Evolutionary conservation across 163 green algal genomes (phyloP), one percentile per base, ranked within the genome.

Genomic region (Scenedesmus sp.): DNA sequence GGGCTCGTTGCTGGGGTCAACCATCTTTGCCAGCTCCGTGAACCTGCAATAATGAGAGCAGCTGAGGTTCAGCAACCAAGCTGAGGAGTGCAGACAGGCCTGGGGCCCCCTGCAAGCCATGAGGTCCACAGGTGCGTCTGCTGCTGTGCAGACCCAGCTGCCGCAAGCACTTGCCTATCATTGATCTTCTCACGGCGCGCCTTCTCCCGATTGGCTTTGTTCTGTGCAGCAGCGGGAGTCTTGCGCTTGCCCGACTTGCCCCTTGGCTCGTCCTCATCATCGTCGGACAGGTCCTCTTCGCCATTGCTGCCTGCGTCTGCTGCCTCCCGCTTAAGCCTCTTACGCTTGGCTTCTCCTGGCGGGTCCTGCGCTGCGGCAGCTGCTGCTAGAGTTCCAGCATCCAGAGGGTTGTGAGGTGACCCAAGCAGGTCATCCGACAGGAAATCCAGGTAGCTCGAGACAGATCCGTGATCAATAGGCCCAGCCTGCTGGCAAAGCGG

Each of bases 101-200:
- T 12, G 62, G 34, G 34, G 34, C 34, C 34, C 34, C 34, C 34
- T 26, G 16, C 23, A 89, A 8, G 73, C 26, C 52, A 59, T 26
- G 54, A 13, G 13, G 13, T n/a, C 79, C 26, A n/a, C 81, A 20
- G 54, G 46, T 52, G 54, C 52, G 15, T 20, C 64, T 56, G 89
- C 87, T 57, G 56, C 55, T 57, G 70, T 60, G 87, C 55, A 56
- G 67, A 74, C 73, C 52, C 20, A 56, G 74, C 26, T 84, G 76
- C 62, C 26, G 79, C 79, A 34, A 66, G 34, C 76, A 76, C 90
- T 52, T 54, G 94, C 93, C 92, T 91, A 18, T 94, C 92, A 70
- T 95, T 96, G 81, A 96, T 93, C 87, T 94, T 93, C 60, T 95
- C 94, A 18, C 94, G 81, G 13, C 94, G 92, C 4, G 92, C 91